These are phyloP conservation scores for Paxillus rubicundulus DNA, from an alignment of 768 basidiomycete genomes.

Conservation along the genomic window DNA sequence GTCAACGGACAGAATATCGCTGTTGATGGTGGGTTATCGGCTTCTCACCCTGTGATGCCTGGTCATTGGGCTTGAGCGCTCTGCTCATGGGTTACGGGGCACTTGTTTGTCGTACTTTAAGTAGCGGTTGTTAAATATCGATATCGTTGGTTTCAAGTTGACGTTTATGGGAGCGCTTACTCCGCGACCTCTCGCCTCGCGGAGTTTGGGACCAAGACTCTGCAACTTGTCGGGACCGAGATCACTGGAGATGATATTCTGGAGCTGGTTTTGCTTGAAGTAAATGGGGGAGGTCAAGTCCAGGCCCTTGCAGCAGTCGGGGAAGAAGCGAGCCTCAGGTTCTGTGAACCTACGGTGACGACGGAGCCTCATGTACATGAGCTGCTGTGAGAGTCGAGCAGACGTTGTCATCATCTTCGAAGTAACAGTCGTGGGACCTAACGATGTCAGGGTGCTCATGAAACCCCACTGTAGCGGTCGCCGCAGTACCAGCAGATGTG, in stretches of 20 bases:
- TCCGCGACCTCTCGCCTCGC: constrained; percentile 24
- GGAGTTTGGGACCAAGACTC: constrained; percentile 21
- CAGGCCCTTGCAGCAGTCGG: constrained; percentile 34
- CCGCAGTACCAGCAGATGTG: no score
- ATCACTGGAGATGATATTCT: not conserved
- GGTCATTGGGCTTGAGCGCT: constrained; percentile 59
- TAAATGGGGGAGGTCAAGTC: not conserved
- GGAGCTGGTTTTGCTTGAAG: not conserved
- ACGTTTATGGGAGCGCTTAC: constrained; percentile 5
- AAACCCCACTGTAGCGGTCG: no score
- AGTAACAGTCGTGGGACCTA: constrained; percentile 78
- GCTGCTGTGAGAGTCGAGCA: constrained; percentile 95
- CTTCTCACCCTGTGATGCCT: constrained; percentile 76
- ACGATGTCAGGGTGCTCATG: constrained; percentile 90
- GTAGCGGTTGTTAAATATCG: not conserved
- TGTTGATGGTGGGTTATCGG: constrained; percentile 83
- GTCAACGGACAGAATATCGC: constrained; percentile 87
- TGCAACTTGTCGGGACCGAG: not conserved
- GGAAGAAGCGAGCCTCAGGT: constrained; percentile 88
- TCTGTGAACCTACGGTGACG: constrained; percentile 85
- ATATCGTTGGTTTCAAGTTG: not conserved
- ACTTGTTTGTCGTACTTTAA: not conserved
- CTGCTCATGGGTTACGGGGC: not conserved
- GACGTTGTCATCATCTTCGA: constrained; percentile 93
- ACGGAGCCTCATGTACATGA: constrained; percentile 90